Evolutionary conservation across 148 eudicot species (phyloP).

Genomic region (Arbutus unedo): DNA sequence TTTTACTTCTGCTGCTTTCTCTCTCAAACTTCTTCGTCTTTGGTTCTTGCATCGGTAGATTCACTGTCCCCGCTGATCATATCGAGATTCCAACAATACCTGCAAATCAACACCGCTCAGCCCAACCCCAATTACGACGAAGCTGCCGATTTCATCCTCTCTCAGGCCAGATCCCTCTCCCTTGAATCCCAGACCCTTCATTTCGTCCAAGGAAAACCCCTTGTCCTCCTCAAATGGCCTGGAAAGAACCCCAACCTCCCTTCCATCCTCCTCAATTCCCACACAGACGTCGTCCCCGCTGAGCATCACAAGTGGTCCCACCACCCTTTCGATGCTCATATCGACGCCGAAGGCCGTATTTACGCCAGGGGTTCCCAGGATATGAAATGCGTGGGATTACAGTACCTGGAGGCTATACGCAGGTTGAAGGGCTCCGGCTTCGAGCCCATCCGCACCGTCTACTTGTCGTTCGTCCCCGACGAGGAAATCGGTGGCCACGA

Average conservation of each 20-base stretch:
- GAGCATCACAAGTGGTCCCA: constrained; percentile 72
- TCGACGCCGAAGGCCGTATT: constrained; percentile 51
- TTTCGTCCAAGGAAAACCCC: constrained; percentile 64
- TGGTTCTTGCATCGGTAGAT: background rate
- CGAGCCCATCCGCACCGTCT: constrained; percentile 71
- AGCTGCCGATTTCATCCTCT: constrained; percentile 59
- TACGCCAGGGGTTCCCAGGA: constrained; percentile 96
- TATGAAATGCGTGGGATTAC: constrained; percentile 96
- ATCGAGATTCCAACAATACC: constrained; percentile 75
- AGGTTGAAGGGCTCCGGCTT: constrained; percentile 68
- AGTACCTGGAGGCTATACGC: constrained; percentile 87
- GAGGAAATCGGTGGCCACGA: constrained; percentile 98
- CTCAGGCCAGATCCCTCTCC: constrained; percentile 60
- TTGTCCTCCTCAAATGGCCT: constrained; percentile 75
- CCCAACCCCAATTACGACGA: constrained; percentile 68
- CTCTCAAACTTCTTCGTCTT: background rate
- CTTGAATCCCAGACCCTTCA: constrained; percentile 63
- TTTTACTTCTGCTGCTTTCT: background rate
- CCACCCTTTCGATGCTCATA: constrained; percentile 65
- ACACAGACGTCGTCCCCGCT: constrained; percentile 94
- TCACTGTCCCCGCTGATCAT: constrained; percentile 35
- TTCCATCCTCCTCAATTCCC: constrained; percentile 77
- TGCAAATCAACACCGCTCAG: constrained; percentile 81
- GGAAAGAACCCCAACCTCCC: constrained; percentile 58
- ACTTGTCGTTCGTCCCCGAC: constrained; percentile 87